Base-by-base conservation (phyloP, 2,329 filamentous ascomycete species). In the Davidsoniella eucalypti region DNA sequence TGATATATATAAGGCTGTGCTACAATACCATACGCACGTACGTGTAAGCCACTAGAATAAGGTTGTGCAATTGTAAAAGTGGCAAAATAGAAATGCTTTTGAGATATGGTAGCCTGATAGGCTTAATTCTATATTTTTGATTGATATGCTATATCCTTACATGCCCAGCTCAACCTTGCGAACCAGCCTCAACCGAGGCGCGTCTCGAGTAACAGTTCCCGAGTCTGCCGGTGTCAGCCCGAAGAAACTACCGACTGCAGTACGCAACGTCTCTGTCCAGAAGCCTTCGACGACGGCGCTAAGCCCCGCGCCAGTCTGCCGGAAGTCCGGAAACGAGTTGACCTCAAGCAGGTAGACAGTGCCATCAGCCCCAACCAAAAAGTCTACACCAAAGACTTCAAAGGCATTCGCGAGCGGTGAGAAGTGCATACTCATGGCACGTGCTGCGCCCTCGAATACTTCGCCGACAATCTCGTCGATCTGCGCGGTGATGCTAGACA, bases 291-390 rank as follows among this genome's bases (percentile, higher is more conserved):
- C 81, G 39, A 96, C 64, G 0, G 67, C 75, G 60, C 73, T 77
- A 56, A 94, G 65, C 51, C 84, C 81, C 6, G 73, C 72, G 0
- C 86, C 87, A 14, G 87, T 94, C 75, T 96, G 90, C 60, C 76
- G 80, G 61, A 96, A 96, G 67, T 98, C 92, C 8, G 92, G 92
- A 65, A 94, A 98, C 0, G 90, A 86, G 68, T 98, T 98, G 29
- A 94, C 76, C 68, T 98, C 92, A 51, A 98, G 68, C 59, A 98
- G 63, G 78, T 80, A 95, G 3, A 78, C 75, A 3, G 60, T 70
- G 0, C 78, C 80, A 7, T 62, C 59, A 0, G 61, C 71, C 59
- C 87, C 85, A 8, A 95, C 80, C 59, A 98, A 64, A 61, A 92
- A 98, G 62, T 98, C 92, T 40, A 96, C 64, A 0, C 92, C 92